Base-by-base conservation (phyloP, 352 stramenopile species). In the Pythium rishiriense region DNA sequence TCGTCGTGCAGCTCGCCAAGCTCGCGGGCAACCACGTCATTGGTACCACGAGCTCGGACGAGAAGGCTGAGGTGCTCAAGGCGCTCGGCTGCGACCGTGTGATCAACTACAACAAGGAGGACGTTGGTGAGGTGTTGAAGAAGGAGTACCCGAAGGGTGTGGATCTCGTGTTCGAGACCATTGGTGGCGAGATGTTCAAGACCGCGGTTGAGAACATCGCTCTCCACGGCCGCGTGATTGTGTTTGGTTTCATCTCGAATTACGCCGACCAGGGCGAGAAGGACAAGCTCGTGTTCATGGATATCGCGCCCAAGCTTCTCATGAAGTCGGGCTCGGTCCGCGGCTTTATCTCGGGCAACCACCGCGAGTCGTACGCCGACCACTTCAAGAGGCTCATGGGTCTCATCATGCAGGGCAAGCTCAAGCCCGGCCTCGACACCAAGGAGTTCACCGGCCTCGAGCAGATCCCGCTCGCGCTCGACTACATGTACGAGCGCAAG, bases 31-130 rank as follows among this genome's bases (percentile, higher is more conserved):
- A 90, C 72, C 74, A 88, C 56, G 83, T 92, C 21, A 91, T 96
- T 58, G 78, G 78, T 58, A 93, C 82, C 22, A 85, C 84, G 62
- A 94, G 85, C 72, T 94, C 81, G 54, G 73, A 86, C 12, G 90
- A 92, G 42, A 97, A 96, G 72, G 88, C 75, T 22, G 84, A 85
- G n/a, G 81, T 94, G 57, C 75, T 96, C 51, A 75, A 76, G 58
- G 74, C 64, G 28, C 69, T 90, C 15, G 88, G 83, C 51, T 83
- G 70, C 42, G 81, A 93, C 61, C 82, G 88, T 42, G 75, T 94
- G 62, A 89, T 97, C 48, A 90, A 96, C 67, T 97, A 97, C 75
- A 91, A 74, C 21, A 80, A 93, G 68, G 79, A 91, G 49, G 77
- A 76, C 33, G 59, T 88, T 24, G 62, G 51, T 37, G 58, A 81